Base-by-base conservation (phyloP, 768 basidiomycete species). In the Cyclocybe aegerita region DNA sequence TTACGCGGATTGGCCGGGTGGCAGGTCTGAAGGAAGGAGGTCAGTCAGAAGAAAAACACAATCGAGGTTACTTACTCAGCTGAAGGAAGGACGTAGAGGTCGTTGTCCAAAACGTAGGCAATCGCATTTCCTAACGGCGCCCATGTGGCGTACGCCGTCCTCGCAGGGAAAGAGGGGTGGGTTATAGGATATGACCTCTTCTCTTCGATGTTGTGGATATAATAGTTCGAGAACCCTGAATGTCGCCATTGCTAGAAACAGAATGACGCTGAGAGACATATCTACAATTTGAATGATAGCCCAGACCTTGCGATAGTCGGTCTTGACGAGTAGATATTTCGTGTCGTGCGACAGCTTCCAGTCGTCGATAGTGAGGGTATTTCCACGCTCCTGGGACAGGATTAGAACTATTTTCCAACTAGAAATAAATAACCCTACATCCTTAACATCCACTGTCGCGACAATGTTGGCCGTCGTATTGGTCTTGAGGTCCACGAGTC, bases 261-360 rank as follows among this genome's bases (percentile, higher is more conserved):
- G 40, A 10, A n/a, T 38, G 0, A 38, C 7, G 29, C 59, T 48
- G 46, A 62, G 31, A 49, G 48, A 31, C 12, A 38, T 2, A 46
- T 48, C 14, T 31, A 33, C 45, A 2, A 43, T 16, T 29, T 14
- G 37, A 37, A 39, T 42, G 34, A 42, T 15, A 40, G 23, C 23
- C 23, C 65, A 45, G 52, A 85, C 93, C 78, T 97, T 95, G 49
- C 70, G 68, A 58, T 82, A 69, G 62, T 91, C 76, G 0, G 91
- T 74, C 63, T 90, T 86, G 45, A 99, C 70, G 14, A 98, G 80
- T 43, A 98, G 77, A 68, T 90, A 89, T 61, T 88, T 81, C 88
- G 93, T 88, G 68, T 98, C 93, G 2, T 92, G 80, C 1, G 96
- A 98, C 10, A 96, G 77, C 59, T 84, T 80, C 93, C 93, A 98